These are phyloP conservation scores for Cyberlindnera lachancei DNA, from an alignment of 805 yeast genomes.

Conservation along the genomic window DNA sequence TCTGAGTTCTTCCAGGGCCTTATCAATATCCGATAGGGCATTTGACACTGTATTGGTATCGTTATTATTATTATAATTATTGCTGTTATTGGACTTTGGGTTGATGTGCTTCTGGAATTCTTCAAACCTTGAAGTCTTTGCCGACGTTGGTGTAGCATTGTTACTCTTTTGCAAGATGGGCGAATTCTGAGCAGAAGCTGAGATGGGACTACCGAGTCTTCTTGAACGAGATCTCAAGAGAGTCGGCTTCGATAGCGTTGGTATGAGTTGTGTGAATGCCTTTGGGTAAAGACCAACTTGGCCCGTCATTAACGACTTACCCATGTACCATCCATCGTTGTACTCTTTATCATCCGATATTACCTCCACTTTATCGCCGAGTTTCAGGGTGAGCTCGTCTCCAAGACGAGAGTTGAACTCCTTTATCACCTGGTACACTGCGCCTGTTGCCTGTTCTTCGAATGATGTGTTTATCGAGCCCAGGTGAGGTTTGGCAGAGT, in stretches of 20 bases:
- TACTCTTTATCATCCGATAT: conserved; percentile 90
- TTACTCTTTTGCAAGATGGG: conserved; percentile 10
- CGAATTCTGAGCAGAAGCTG: conserved; percentile 8
- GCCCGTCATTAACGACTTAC: conserved; percentile 63
- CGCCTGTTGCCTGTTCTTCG: conserved; percentile 21
- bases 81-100: conserved; percentile 2
- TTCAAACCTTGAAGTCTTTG: conserved; percentile 8
- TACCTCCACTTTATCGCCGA: conserved; percentile 84
- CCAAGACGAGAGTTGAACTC: conserved; percentile 82
- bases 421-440: conserved; percentile 58
- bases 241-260: conserved; percentile 31
- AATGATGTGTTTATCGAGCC: conserved; percentile 8
- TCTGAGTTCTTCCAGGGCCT: conserved; percentile 59
- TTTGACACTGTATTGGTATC: conserved; percentile 3
- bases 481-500: conserved; percentile 4
- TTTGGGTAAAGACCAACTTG: conserved; percentile 88
- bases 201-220: conserved; percentile 30
- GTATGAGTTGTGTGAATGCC: conserved; percentile 63
- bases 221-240: conserved; percentile 56
- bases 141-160: conserved; percentile 9
- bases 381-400: conserved; percentile 74
- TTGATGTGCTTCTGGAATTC: conserved; percentile 1
- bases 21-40: conserved; percentile 61
- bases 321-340: conserved; percentile 97
- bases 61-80: too few relatives aligned